phyloP scores from a whole-genome alignment of 179 eudicot genomes.

The Sideroxylon spinosum region DNA sequence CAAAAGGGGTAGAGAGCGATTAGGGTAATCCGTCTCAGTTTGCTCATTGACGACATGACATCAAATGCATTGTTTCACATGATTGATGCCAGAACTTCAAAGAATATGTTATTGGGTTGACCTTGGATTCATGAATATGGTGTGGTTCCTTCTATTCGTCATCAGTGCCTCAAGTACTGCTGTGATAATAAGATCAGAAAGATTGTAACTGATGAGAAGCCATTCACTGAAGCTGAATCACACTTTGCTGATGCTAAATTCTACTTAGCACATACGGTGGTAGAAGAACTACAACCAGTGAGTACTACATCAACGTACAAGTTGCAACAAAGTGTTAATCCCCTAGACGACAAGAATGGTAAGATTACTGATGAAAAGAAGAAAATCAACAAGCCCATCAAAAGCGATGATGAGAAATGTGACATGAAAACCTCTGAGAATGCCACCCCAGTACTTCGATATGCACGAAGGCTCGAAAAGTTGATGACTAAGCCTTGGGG shows the following conservation, averaged over 20 bases:
- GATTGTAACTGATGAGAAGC: not conserved
- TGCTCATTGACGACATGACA: not conserved
- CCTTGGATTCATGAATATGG: no score
- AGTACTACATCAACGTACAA: not conserved
- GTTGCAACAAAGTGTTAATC: no score
- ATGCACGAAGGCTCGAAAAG: not conserved
- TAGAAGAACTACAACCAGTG: not conserved
- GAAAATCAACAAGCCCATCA: not conserved
- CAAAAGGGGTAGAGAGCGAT: not conserved
- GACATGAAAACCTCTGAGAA: not conserved
- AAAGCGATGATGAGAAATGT: not conserved
- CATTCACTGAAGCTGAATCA: not conserved
- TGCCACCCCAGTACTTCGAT: not conserved
- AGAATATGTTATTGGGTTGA: no score
- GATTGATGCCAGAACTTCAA: no score
- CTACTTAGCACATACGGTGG: not conserved
- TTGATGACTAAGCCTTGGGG: not conserved
- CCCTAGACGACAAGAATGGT: not conserved
- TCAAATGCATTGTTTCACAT: not conserved
- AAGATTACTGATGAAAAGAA: not conserved
- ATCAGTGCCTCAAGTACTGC: not conserved
- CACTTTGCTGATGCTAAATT: not conserved
- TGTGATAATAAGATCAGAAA: not conserved
- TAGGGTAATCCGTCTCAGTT: not conserved
- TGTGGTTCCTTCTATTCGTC: not conserved